phyloP scores from a whole-genome alignment of 495 filamentous ascomycete genomes.

The Penicillium dipodomyicola region DNA sequence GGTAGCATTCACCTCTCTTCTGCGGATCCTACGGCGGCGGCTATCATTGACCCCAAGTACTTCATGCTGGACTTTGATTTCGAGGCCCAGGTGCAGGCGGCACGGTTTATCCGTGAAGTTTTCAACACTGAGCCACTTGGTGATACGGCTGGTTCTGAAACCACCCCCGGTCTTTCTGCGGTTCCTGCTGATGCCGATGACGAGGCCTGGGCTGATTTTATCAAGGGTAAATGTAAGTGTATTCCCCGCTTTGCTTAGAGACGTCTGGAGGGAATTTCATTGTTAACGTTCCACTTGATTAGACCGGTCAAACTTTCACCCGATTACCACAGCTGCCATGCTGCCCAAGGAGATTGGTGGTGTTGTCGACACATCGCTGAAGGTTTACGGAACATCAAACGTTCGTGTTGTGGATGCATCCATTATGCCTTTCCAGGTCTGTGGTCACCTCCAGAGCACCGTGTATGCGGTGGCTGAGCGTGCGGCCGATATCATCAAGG shows the following conservation, averaged over 20 bases:
- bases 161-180: constrained; percentile 19
- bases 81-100: constrained; percentile 31
- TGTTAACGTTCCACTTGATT: not conserved
- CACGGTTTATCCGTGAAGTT: constrained; percentile 29
- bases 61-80: constrained; percentile 52
- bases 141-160: constrained; percentile 18
- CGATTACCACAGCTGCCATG: constrained; percentile 53
- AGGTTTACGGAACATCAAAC: constrained; percentile 49
- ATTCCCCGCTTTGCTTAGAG: not conserved
- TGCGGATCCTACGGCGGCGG: constrained; percentile 30
- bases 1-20: constrained; percentile 56
- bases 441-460: constrained; percentile 50
- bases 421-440: constrained; percentile 50
- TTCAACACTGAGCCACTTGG: constrained; percentile 25
- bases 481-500: constrained; percentile 53
- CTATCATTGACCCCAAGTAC: constrained; percentile 54
- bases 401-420: constrained; percentile 57
- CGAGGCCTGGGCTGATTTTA: constrained; percentile 26
- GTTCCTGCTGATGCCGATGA: constrained; percentile 20
- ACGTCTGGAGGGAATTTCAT: not conserved
- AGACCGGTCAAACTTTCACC: constrained; percentile 43
- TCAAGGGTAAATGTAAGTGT: constrained; percentile 31
- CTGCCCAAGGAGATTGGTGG: constrained; percentile 55
- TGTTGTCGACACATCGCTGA: constrained; percentile 40
- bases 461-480: constrained; percentile 59